phyloP scores from a whole-genome alignment of 441 rosid genomes.

The Viola pubescens region DNA sequence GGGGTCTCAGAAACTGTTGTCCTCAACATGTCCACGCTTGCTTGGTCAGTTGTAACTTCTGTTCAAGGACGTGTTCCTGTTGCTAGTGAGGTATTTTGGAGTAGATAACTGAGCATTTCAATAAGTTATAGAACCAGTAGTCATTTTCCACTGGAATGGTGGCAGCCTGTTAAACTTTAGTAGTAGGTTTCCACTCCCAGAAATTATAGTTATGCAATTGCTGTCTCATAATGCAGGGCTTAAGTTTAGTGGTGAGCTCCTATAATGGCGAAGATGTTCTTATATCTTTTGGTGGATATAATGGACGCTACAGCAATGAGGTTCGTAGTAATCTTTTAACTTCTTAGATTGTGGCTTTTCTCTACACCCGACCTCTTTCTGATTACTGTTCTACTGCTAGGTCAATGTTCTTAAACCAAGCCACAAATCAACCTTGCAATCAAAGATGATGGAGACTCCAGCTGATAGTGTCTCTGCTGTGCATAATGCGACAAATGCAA shows the following conservation, averaged over 20 bases:
- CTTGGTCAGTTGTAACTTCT: constrained; percentile 85
- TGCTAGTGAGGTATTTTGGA: constrained; percentile 84
- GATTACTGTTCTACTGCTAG: constrained; percentile 29
- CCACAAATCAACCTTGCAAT: constrained; percentile 78
- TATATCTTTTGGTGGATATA: constrained; percentile 87
- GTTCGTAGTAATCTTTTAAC: constrained; percentile 31
- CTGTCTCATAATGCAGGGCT: constrained; percentile 47
- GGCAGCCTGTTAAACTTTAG: no score
- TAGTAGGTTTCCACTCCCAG: not conserved
- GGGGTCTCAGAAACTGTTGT: constrained; percentile 93
- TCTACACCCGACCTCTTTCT: constrained; percentile 13
- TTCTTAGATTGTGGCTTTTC: constrained; percentile 6
- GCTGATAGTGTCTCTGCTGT: constrained; percentile 77
- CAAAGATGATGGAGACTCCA: constrained; percentile 45
- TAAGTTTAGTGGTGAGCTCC: constrained; percentile 76
- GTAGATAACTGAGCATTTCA: not conserved
- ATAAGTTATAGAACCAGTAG: not conserved
- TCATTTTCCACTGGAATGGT: not conserved
- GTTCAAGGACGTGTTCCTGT: constrained; percentile 88
- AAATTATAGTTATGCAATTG: constrained; percentile 1
- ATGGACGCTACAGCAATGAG: constrained; percentile 88
- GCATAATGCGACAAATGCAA: constrained; percentile 55
- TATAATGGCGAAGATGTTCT: constrained; percentile 73
- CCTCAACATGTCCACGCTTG: constrained; percentile 94
- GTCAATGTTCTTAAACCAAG: constrained; percentile 92